These are phyloP conservation scores for Aspergillus phoenicis DNA, from an alignment of 2,329 filamentous ascomycete genomes.

Conservation along the genomic window DNA sequence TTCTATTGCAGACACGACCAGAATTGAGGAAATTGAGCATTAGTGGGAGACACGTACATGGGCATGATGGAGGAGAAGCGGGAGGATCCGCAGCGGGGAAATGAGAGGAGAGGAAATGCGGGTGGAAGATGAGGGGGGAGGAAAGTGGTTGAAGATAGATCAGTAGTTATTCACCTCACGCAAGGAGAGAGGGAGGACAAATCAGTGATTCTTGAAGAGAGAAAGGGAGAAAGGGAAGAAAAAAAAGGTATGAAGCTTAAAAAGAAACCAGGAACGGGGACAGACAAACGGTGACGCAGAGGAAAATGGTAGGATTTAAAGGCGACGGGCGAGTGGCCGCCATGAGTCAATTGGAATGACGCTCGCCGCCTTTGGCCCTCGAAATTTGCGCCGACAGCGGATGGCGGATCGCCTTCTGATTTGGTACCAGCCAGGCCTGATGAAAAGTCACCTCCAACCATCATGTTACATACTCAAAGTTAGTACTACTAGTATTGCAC, in stretches of 20 bases:
- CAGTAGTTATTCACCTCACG: neutral
- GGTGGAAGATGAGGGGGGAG: neutral
- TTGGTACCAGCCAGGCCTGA: neutral
- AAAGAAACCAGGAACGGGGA: neutral
- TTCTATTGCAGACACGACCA: no score
- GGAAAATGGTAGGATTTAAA: neutral
- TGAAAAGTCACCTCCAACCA: no score
- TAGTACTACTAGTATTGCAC: no score
- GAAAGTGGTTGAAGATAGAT: neutral
- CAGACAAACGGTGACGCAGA: no score
- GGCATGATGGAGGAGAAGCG: slow-evolving; percentile 34
- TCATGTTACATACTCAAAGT: no score
- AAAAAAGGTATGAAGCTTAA: slow-evolving; percentile 4
- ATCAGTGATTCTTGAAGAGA: neutral
- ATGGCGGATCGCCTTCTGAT: slow-evolving; percentile 10
- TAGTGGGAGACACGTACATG: slow-evolving; percentile 34
- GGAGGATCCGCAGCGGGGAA: slow-evolving; percentile 17
- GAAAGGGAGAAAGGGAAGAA: neutral
- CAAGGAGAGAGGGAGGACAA: neutral
- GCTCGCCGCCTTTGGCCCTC: neutral
- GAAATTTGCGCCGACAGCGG: slow-evolving; percentile 22
- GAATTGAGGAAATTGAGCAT: neutral
- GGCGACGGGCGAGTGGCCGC: neutral
- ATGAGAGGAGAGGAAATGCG: slow-evolving; percentile 3
- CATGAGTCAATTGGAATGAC: slow-evolving; percentile 17